Evolutionary conservation across 1,139 yeast genomes (phyloP).

Genomic region (Ashbya aceris): DNA sequence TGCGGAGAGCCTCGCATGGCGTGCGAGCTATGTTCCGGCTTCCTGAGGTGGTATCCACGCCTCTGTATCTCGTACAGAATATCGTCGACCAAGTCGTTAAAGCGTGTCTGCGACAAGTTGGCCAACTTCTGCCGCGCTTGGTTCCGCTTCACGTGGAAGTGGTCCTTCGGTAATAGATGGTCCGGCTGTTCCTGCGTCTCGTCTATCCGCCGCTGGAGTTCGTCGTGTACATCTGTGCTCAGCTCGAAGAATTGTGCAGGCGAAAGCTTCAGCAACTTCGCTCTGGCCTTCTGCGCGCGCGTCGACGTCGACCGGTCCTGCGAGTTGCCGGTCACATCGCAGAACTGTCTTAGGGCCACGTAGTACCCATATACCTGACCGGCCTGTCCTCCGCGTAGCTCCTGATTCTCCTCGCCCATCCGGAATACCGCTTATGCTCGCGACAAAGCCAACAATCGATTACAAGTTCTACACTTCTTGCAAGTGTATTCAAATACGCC

Average conservation of each 20-base stretch:
- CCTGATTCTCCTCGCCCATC: conserved; percentile 2
- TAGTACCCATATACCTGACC: conserved; percentile 13
- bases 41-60: conserved; percentile 39
- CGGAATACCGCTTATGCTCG: not conserved
- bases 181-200: conserved; percentile 46
- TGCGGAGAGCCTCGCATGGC: not conserved
- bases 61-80: conserved; percentile 81
- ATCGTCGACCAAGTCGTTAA: conserved; percentile 85
- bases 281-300: conserved; percentile 71
- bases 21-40: conserved; percentile 1
- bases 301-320: conserved; percentile 34
- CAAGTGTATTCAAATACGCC: too few relatives aligned
- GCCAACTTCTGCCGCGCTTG: conserved; percentile 93
- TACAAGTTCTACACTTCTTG: too few relatives aligned
- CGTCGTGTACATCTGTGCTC: conserved; percentile 90
- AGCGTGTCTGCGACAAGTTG: conserved; percentile 69
- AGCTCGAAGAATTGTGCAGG: conserved; percentile 82
- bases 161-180: conserved; percentile 56
- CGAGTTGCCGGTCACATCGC: conserved; percentile 16
- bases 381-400: conserved; percentile 5
- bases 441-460: too few relatives aligned
- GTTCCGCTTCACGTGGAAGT: conserved; percentile 87
- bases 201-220: conserved; percentile 63
- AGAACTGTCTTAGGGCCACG: conserved; percentile 16
- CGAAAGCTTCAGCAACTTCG: conserved; percentile 70